Conservation (phyloP, 305 asterid genomes). For the Salvia sclarea region DNA sequence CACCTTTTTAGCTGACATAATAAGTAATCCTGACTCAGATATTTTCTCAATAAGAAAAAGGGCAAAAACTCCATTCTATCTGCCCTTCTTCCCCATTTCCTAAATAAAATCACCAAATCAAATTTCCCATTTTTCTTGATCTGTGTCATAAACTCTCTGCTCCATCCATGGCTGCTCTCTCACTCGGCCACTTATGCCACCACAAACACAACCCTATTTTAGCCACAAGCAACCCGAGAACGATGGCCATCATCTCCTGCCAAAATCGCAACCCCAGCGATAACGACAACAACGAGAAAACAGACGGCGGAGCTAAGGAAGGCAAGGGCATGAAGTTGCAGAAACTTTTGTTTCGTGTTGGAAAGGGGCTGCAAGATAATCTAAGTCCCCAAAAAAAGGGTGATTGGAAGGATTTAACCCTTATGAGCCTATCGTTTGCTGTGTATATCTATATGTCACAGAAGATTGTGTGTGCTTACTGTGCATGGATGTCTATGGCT, state of each 20-base stretch:
- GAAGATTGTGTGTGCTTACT: conserved; percentile 90
- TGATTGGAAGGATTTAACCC: conserved; percentile 82
- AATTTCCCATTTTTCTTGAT: conserved; percentile 17
- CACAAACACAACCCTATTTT: conserved; percentile 34
- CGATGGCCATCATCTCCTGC: conserved; percentile 42
- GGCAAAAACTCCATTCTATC: not conserved
- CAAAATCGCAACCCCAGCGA: conserved; percentile 38
- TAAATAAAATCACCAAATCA: not conserved
- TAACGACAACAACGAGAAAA: conserved; percentile 22
- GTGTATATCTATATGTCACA: conserved; percentile 87
- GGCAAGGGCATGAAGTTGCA: conserved; percentile 28
- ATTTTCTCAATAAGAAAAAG: conserved; percentile 19
- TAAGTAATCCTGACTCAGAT: conserved; percentile 26
- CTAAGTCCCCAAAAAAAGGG: conserved; percentile 83
- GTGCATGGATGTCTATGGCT: conserved; percentile 70
- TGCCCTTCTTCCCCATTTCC: not conserved
- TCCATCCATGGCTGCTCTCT: conserved; percentile 58
- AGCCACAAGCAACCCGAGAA: conserved; percentile 37
- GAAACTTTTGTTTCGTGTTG: conserved; percentile 40
- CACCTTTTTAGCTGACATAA: conserved; percentile 11
- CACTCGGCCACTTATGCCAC: conserved; percentile 37
- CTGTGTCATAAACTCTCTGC: conserved; percentile 18
- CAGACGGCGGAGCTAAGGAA: conserved; percentile 33
- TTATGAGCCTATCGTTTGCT: conserved; percentile 89
- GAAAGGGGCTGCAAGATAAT: conserved; percentile 54